These are phyloP conservation scores for Schizothecium vesticola DNA, from an alignment of 495 filamentous ascomycete species.

Conservation along the genomic window DNA sequence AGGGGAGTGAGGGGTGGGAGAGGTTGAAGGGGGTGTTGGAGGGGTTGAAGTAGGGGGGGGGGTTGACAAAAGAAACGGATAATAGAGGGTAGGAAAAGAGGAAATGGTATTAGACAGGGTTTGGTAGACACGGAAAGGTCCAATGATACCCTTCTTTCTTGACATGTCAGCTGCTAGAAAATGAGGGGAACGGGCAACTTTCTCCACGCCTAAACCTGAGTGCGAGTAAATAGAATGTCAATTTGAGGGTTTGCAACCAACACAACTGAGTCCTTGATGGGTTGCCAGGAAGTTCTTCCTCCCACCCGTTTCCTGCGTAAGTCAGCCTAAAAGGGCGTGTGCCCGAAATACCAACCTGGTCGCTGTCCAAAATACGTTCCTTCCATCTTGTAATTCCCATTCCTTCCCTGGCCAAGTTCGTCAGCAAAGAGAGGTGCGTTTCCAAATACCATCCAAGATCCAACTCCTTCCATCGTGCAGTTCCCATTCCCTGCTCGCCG, in stretches of 20 bases:
- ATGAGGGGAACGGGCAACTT: too few relatives aligned
- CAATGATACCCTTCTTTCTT: background rate
- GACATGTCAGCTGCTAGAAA: background rate
- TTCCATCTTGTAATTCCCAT: background rate
- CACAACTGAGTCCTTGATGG: too few relatives aligned
- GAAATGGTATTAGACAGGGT: background rate
- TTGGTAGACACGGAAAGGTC: background rate
- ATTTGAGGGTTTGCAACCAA: too few relatives aligned
- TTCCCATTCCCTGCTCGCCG: background rate
- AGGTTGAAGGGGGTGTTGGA: slow-evolving; percentile 55
- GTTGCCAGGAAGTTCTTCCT: too few relatives aligned
- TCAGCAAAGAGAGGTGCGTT: background rate
- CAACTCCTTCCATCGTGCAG: background rate
- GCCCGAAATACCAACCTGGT: too few relatives aligned
- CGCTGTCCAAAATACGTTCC: too few relatives aligned
- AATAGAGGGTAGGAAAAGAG: background rate
- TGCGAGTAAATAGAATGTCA: too few relatives aligned
- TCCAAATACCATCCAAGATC: background rate
- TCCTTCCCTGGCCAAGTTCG: background rate
- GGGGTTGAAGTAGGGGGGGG: slow-evolving; percentile 44
- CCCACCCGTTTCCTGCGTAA: too few relatives aligned
- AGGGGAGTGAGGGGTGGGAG: slow-evolving; percentile 66
- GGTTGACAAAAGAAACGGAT: background rate
- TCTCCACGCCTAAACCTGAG: too few relatives aligned
- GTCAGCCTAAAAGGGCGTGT: too few relatives aligned